Percentiles rank a stretch among this genome's conserved stretches.
These are phyloP conservation scores for Candida ponderosae DNA, from an alignment of 805 yeast genomes.

Conservation along the genomic window DNA sequence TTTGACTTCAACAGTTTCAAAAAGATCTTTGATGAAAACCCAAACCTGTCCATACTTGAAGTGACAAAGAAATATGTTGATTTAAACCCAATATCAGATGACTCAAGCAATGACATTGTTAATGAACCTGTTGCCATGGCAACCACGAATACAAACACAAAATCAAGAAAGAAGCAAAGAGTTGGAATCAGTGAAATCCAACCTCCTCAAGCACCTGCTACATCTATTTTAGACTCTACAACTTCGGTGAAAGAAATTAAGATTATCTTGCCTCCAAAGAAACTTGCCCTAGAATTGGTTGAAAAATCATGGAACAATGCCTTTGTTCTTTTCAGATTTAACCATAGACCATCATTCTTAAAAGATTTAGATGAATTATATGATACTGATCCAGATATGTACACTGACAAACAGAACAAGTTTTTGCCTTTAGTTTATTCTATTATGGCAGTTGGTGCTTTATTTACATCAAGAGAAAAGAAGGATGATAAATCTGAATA, in stretches of 20 bases:
- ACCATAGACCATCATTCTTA: constrained; percentile 76
- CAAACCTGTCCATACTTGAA: neutral
- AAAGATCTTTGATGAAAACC: neutral
- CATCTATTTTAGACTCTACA: constrained; percentile 29
- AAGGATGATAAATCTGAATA: constrained; percentile 24
- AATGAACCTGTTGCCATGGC: too few relatives aligned
- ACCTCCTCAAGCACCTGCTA: constrained; percentile 14
- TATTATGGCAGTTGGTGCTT: constrained; percentile 83
- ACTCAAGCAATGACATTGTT: too few relatives aligned
- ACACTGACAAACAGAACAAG: constrained; percentile 64
- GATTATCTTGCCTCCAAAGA: constrained; percentile 67
- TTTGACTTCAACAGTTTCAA: neutral
- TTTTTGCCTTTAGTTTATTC: constrained; percentile 77
- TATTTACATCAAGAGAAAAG: constrained; percentile 42
- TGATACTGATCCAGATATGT: constrained; percentile 62
- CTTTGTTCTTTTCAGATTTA: constrained; percentile 76
- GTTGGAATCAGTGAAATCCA: constrained; percentile 6
- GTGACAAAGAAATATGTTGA: neutral
- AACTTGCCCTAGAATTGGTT: constrained; percentile 61
- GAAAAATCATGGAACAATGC: constrained; percentile 80
- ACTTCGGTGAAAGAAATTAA: constrained; percentile 41
- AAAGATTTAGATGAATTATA: constrained; percentile 70
- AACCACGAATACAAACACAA: too few relatives aligned
- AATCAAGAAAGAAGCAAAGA: too few relatives aligned
- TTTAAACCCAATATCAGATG: too few relatives aligned